Base-by-base conservation (phyloP, 768 basidiomycete genomes). In the Kwoniella mangroviensis region DNA sequence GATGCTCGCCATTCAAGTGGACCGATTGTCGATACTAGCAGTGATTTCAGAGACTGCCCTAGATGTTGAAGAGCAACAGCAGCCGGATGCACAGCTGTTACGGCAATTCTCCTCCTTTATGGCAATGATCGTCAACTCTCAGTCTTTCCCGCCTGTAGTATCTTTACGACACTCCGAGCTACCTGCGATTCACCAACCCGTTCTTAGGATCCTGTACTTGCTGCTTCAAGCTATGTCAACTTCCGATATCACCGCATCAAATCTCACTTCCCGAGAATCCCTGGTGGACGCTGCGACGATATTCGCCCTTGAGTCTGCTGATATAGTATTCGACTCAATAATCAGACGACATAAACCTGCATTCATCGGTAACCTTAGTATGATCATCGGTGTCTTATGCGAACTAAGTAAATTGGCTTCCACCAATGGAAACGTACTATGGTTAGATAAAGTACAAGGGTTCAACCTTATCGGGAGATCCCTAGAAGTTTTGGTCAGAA, bases 151-250 rank as follows among this genome's bases (percentile, higher is more conserved):
- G 0, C 91, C 93, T 1, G 84, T 89, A 1, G 85, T 86, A 54
- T 93, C 93, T 0, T 86, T 96, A 77, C 86, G 92, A 6, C 88
- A 90, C 4, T 84, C 86, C 26, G 76, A 88, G 6, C 85, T 89
- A 0, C 85, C 87, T 19, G 88, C 90, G 0, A 93, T 94, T 85
- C 94, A 98, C 79, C 89, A 88, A 54, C 87, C 87, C 0, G 87
- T 95, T 63, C 85, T 98, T 28, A 90, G 93, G 75, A 88, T 93
- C 67, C 83, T 92, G 56, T 94, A 90, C 83, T 92, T 91, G 84
- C 91, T 89, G 70, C 83, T 88, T 15, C 88, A 87, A 53, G 89
- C 91, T 67, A 86, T 88, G 59, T 86, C 90, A 54, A 26, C 22
- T 11, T 28, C 51, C 34, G 34, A 53, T 40, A 41, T 42, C 24